Evolutionary conservation across 176 grass and related monocot species (phyloP).

Genomic region (Leersia perrieri): DNA sequence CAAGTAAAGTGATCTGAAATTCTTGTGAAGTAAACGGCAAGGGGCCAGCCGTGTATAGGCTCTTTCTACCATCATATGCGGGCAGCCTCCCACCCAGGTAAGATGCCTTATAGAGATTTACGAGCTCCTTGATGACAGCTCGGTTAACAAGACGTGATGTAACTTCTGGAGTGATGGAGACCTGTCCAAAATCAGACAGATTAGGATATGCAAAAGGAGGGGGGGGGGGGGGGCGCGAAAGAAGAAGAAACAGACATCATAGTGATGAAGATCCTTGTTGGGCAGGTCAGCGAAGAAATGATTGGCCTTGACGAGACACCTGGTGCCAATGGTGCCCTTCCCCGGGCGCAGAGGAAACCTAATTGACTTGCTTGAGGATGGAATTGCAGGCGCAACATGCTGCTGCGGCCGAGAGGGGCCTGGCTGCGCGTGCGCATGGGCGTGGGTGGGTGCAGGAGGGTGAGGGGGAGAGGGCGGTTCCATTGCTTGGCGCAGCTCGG

Average conservation of each 20-base stretch:
- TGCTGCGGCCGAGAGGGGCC: constrained; percentile 39
- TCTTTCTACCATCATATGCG: constrained; percentile 85
- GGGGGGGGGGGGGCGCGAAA: not conserved
- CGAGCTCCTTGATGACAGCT: constrained; percentile 59
- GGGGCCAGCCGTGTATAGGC: constrained; percentile 75
- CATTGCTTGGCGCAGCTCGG: constrained; percentile 99
- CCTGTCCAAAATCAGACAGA: constrained; percentile 41
- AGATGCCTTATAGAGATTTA: constrained; percentile 51
- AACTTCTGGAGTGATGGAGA: constrained; percentile 67
- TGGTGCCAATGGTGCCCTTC: constrained; percentile 62
- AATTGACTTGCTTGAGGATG: constrained; percentile 59
- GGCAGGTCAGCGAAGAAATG: constrained; percentile 84
- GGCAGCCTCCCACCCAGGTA: constrained; percentile 80
- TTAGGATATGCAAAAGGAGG: not conserved
- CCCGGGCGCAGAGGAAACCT: constrained; percentile 74
- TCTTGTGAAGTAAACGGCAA: constrained; percentile 67
- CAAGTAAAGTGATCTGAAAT: constrained; percentile 60
- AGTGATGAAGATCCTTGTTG: constrained; percentile 90
- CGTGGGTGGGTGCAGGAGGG: not conserved
- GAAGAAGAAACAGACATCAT: constrained; percentile 54
- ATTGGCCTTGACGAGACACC: constrained; percentile 80
- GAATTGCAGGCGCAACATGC: constrained; percentile 13
- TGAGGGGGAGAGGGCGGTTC: constrained; percentile 47
- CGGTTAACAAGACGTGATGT: constrained; percentile 55
- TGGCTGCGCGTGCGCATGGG: not conserved